These are phyloP conservation scores for Cenchrus purpureus DNA, from an alignment of 176 grass and related monocot genomes.

Conservation along the genomic window DNA sequence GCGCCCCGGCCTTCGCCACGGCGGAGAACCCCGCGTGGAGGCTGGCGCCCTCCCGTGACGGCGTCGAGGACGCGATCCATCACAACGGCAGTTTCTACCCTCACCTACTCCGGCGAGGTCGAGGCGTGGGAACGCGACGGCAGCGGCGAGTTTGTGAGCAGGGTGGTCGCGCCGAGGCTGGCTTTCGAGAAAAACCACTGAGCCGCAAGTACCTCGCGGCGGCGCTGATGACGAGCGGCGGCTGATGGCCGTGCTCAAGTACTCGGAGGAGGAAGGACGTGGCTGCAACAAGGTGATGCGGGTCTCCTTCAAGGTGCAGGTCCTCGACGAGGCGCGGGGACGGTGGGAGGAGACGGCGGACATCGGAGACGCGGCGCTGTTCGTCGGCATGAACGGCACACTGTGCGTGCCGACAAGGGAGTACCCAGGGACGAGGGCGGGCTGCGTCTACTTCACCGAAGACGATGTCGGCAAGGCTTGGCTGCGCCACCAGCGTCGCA, in stretches of 20 bases:
- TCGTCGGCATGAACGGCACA: too few species aligned
- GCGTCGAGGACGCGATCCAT: conserved; percentile 27
- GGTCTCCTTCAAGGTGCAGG: too few species aligned
- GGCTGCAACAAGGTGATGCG: too few species aligned
- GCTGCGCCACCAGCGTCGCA: too few species aligned
- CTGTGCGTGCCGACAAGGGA: too few species aligned
- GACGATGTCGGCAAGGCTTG: too few species aligned
- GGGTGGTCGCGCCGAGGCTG: background rate
- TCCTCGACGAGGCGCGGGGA: background rate
- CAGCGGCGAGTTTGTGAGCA: background rate
- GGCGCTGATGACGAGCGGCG: background rate
- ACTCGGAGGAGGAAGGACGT: too few species aligned
- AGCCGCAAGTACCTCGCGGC: background rate
- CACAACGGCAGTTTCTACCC: background rate
- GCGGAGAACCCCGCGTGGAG: background rate
- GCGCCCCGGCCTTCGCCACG: background rate
- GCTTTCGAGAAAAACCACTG: too few species aligned
- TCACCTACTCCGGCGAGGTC: conserved; percentile 11
- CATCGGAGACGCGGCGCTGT: background rate
- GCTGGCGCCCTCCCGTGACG: background rate
- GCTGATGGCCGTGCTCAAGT: background rate
- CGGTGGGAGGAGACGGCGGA: background rate
- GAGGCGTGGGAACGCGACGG: background rate
- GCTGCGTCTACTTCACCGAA: too few species aligned
- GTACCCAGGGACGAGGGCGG: too few species aligned